phyloP scores from a whole-genome alignment of 1,284 basidiomycete genomes.

The Marasmius sp. region DNA sequence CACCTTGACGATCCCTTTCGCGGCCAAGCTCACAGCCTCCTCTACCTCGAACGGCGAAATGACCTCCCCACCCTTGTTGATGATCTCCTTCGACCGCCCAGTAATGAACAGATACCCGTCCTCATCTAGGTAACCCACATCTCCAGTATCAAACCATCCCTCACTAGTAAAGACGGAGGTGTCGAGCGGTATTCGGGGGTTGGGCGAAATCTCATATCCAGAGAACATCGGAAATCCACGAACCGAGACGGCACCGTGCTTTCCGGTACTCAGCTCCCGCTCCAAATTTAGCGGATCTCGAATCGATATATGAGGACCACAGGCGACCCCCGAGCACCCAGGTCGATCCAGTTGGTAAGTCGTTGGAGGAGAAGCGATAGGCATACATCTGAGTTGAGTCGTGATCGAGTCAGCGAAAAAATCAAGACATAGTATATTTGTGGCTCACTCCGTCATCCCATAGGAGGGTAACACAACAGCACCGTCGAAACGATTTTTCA shows the following conservation, averaged over 20 bases:
- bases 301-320: slow-evolving; percentile 46
- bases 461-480: slow-evolving; percentile 45
- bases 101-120: slow-evolving; percentile 52
- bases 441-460: slow-evolving; percentile 43
- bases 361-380: slow-evolving; percentile 28
- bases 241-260: slow-evolving; percentile 42
- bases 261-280: slow-evolving; percentile 29
- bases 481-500: slow-evolving; percentile 35
- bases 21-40: slow-evolving; percentile 42
- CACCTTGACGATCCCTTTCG: slow-evolving; percentile 40
- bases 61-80: slow-evolving; percentile 55
- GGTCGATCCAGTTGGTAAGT: slow-evolving; percentile 44
- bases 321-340: slow-evolving; percentile 45
- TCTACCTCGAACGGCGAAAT: slow-evolving; percentile 50
- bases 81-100: slow-evolving; percentile 48
- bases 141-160: slow-evolving; percentile 48
- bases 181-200: slow-evolving; percentile 30
- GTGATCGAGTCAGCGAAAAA: slow-evolving; percentile 21
- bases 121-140: slow-evolving; percentile 50
- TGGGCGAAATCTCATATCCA: slow-evolving; percentile 28
- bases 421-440: slow-evolving; percentile 23
- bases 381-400: slow-evolving; percentile 17
- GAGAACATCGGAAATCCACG: slow-evolving; percentile 40
- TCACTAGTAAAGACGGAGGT: slow-evolving; percentile 32
- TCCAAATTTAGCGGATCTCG: slow-evolving; percentile 38